Conservation (phyloP, 2,329 filamentous ascomycete genomes). For the Penicillium sp. region DNA sequence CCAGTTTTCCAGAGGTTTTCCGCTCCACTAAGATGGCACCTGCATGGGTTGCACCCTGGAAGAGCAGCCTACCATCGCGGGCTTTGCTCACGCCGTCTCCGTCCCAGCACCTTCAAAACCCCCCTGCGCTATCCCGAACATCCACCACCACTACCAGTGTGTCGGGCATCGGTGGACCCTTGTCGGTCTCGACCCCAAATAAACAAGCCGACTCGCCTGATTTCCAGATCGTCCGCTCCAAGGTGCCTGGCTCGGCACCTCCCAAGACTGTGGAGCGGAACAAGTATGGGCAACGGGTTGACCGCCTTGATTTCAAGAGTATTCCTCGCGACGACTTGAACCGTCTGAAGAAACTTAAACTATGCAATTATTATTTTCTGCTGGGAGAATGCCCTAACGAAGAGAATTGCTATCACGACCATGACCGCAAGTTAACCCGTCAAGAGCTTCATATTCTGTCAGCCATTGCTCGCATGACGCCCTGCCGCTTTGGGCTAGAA, state of each 20-base stretch:
- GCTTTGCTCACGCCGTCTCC: slow-evolving; percentile 37
- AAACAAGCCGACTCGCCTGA: slow-evolving; percentile 37
- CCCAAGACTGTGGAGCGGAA: slow-evolving; percentile 53
- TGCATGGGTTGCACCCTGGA: slow-evolving; percentile 34
- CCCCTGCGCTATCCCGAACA: slow-evolving; percentile 33
- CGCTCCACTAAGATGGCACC: slow-evolving; percentile 51
- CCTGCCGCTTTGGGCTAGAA: slow-evolving; percentile 56
- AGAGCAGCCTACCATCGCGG: slow-evolving; percentile 30
- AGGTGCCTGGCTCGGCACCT: slow-evolving; percentile 30
- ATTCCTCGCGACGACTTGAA: slow-evolving; percentile 56
- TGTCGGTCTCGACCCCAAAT: slow-evolving; percentile 38
- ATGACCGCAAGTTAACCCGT: slow-evolving; percentile 54
- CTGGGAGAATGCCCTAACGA: slow-evolving; percentile 57
- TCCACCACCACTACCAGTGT: slow-evolving; percentile 43
- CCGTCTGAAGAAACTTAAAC: slow-evolving; percentile 60
- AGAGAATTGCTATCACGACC: slow-evolving; percentile 52
- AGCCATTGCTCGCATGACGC: slow-evolving; percentile 61
- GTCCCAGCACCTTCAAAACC: slow-evolving; percentile 29
- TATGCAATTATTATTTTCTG: slow-evolving; percentile 62
- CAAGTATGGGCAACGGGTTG: slow-evolving; percentile 59
- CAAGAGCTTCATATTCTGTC: slow-evolving; percentile 55
- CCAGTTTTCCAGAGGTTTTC: slow-evolving; percentile 54
- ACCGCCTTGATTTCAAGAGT: slow-evolving; percentile 50
- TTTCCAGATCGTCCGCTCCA: slow-evolving; percentile 40
- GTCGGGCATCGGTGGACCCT: slow-evolving; percentile 34